Evolutionary conservation across 768 basidiomycete species (phyloP), one percentile per base, ranked within the genome.

Genomic region (Rhodotorula diobovata): DNA sequence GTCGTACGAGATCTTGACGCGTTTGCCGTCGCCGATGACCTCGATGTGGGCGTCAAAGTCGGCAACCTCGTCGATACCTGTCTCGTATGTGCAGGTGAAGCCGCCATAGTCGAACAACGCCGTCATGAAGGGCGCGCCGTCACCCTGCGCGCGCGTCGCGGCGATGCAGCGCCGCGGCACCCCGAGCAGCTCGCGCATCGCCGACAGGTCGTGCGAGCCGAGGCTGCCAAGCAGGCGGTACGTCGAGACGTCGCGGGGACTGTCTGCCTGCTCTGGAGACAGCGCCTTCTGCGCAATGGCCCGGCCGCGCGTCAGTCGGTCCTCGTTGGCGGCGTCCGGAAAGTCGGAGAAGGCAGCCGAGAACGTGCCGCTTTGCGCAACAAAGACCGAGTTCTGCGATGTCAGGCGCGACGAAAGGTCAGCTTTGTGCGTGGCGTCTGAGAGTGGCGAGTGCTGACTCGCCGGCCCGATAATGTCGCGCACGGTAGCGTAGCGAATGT

Each of bases 11-110:
- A 80, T 60, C 70, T 77, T 77, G 34, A 79, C 53, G n/a, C 76
- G 53, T 53, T 77, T 75, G 45, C 73, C 75, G 21, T 74, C 73
- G 15, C 77, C 78, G 62, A 75, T 71, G 10, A 80, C 75, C 72
- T 80, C 80, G 70, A 80, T 75, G 50, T 75, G 74, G 30, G 79
- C 79, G 56, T 80, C 79, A 67, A 80, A 80, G 20, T 73, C 55
- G 12, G 73, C 72, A 3, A 80, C 79, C 0, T 62, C 10, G 48
- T 76, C 71, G 23, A 76, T 70, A 43, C 76, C 71, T 37, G 79
- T 76, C 75, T 79, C 78, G 62, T 79, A 80, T 46, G 68, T 62
- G 16, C 77, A 70, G 28, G 72, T 77, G 65, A 79, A 80, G 25
- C 74, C 70, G 25, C 76, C 71, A 25, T 70, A 75, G 37, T 75